Conservation (phyloP, 2,329 filamentous ascomycete genomes). For the Hyphodiscus sp. region DNA sequence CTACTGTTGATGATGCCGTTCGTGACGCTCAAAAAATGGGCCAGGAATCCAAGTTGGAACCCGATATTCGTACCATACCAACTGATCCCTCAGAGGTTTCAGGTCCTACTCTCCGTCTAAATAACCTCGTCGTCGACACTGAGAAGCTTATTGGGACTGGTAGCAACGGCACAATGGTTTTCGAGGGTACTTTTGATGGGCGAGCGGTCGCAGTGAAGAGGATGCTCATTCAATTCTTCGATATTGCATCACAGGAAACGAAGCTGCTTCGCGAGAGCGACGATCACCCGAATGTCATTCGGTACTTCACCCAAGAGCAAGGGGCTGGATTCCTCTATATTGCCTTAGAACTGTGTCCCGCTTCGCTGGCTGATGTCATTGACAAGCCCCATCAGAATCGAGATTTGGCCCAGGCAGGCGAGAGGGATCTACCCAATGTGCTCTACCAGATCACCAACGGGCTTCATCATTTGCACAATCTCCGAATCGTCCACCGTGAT, state of each 20-base stretch:
- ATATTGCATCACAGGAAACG: slow-evolving; percentile 91
- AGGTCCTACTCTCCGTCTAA: slow-evolving; percentile 53
- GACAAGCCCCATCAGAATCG: slow-evolving; percentile 64
- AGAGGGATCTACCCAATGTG: slow-evolving; percentile 69
- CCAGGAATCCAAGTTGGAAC: slow-evolving; percentile 46
- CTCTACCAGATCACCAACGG: slow-evolving; percentile 87
- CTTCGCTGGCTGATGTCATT: slow-evolving; percentile 86
- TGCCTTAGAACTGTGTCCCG: slow-evolving; percentile 87
- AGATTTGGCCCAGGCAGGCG: slow-evolving; percentile 64
- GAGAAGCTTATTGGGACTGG: slow-evolving; percentile 65
- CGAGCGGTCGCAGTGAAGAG: slow-evolving; percentile 92
- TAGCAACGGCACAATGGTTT: slow-evolving; percentile 95
- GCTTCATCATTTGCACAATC: slow-evolving; percentile 78
- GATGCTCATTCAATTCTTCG: slow-evolving; percentile 93
- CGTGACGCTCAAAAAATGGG: slow-evolving; percentile 53
- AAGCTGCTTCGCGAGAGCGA: slow-evolving; percentile 86
- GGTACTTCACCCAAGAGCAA: slow-evolving; percentile 88
- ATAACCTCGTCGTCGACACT: slow-evolving; percentile 57
- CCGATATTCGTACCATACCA: slow-evolving; percentile 53
- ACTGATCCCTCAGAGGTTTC: slow-evolving; percentile 54
- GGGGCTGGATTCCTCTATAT: slow-evolving; percentile 93
- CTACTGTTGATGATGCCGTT: slow-evolving; percentile 53
- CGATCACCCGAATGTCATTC: slow-evolving; percentile 90
- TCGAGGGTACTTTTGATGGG: slow-evolving; percentile 88
- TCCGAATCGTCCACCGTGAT: slow-evolving; percentile 94